Evolutionary conservation across 2,329 filamentous ascomycete species (phyloP), one percentile per base, ranked within the genome.

Genomic region (Delphinella strobiligena): DNA sequence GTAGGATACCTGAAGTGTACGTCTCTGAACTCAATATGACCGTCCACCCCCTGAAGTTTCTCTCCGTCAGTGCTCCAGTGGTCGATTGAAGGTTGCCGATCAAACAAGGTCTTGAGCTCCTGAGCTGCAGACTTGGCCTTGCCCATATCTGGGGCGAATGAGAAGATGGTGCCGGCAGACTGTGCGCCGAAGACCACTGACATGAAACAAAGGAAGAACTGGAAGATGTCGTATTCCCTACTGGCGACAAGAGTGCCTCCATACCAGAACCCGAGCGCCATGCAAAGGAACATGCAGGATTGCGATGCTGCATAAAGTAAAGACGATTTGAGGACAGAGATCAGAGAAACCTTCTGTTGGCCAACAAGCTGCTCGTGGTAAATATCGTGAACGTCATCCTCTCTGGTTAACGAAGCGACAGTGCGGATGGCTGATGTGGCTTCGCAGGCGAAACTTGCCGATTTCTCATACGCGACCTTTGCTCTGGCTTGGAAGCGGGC

Each of bases 1-100:
- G 86, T 93, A 0, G 89, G 88, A 54, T 96, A 98, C 31, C 86
- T 76, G 72, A 95, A 96, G 58, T 94, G 86, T 2, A 96, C 87
- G 48, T 93, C 79, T 15, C 82, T 78, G 66, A 98, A 93, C 58
- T 96, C 87, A 46, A 98, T 75, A 10, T 71, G 72, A 18, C 88
- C 89, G 15, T 91, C 75, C 17, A 89, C 71, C 2, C 67, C 54
- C 1, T 74, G 61, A 5, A 93, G 50, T 2, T 61, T 63, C 14
- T 75, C 71, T 12, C 87, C 87, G 1, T 80, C 75, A 0, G 69
- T 50, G 0, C 80, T 82, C 84, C 85, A 93, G 0, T 78, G 76
- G 55, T 94, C 88, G 49, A 96, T 91, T 2, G 66, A 62, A 0
- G 91, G 89, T 49, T 81, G 72, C 43, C 82, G 76, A 54, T 95